These are phyloP conservation scores for Pestalotiopsis sp. DNA, from an alignment of 2,329 filamentous ascomycete genomes.

Conservation along the genomic window DNA sequence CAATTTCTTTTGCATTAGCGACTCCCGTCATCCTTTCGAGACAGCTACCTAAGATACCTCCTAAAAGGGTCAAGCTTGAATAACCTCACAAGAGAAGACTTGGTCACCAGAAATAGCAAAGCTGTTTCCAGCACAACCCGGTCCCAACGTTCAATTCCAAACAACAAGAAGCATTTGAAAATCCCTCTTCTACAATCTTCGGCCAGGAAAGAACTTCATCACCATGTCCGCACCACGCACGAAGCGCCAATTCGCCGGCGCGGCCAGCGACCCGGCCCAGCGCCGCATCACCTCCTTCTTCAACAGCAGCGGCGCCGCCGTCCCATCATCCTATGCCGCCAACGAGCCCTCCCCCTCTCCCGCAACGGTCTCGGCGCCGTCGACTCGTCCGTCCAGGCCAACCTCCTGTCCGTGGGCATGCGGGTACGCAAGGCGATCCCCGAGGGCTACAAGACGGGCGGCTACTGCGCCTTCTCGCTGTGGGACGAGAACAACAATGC, in stretches of 20 bases:
- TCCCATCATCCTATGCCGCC: conserved; percentile 20
- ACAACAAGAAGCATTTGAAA: background rate
- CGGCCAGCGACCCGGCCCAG: conserved; percentile 59
- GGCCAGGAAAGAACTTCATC: background rate
- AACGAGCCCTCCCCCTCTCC: conserved; percentile 34
- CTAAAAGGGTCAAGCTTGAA: background rate
- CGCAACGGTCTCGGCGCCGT: background rate
- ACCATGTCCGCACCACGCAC: conserved; percentile 57
- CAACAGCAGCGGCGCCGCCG: conserved; percentile 26
- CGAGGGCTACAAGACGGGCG: conserved; percentile 87
- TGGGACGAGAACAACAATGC: conserved; percentile 45
- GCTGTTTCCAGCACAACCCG: background rate
- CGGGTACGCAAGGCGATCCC: conserved; percentile 89
- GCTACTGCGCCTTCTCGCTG: conserved; percentile 53
- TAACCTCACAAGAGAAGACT: background rate
- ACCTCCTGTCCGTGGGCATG: conserved; percentile 92
- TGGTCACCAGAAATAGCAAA: background rate
- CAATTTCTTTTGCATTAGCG: conserved; percentile 5
- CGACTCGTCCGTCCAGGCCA: conserved; percentile 67
- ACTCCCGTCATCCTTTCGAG: background rate
- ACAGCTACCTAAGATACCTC: background rate
- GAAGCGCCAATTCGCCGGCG: conserved; percentile 66
- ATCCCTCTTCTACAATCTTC: background rate
- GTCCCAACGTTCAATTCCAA: too few species aligned
- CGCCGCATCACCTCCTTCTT: conserved; percentile 70